These are phyloP conservation scores for Begonia peltatifolia DNA, from an alignment of 306 rosid species.

Conservation along the genomic window DNA sequence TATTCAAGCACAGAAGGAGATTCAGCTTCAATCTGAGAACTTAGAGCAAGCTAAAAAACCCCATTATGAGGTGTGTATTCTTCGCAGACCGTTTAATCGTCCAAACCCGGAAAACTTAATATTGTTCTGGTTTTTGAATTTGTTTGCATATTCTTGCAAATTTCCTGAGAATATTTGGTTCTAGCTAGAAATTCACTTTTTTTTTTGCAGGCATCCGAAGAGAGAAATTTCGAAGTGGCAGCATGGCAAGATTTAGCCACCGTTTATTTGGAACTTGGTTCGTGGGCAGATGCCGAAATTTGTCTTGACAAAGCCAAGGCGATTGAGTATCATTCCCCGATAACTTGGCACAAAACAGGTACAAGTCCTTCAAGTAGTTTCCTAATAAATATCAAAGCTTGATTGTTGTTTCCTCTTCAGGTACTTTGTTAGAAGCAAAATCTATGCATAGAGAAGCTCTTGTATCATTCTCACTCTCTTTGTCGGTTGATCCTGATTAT, in stretches of 20 bases:
- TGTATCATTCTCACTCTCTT: constrained; percentile 45
- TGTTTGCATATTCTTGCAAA: too few relatives aligned
- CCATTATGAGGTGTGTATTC: constrained; percentile 36
- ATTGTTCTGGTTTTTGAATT: too few relatives aligned
- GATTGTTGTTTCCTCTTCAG: constrained; percentile 16
- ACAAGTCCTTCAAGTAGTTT: background rate
- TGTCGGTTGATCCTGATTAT: constrained; percentile 60
- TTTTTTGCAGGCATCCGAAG: constrained; percentile 35
- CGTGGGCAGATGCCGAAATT: constrained; percentile 64
- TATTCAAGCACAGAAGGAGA: constrained; percentile 51
- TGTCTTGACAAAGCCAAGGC: constrained; percentile 53
- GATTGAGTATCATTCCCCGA: constrained; percentile 40
- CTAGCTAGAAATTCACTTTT: constrained; percentile 3
- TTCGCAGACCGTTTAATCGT: background rate
- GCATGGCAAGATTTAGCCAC: constrained; percentile 76
- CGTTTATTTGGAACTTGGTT: constrained; percentile 42
- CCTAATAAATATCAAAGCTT: background rate
- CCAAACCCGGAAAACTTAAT: background rate
- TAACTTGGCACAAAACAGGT: constrained; percentile 70
- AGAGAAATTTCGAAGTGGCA: constrained; percentile 41
- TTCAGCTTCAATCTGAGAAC: constrained; percentile 26
- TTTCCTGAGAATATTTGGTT: background rate
- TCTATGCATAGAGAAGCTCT: constrained; percentile 50
- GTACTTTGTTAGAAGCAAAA: constrained; percentile 46
- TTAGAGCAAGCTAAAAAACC: constrained; percentile 18